phyloP scores from a whole-genome alignment of 805 yeast species.

The Starmerella bombi region DNA sequence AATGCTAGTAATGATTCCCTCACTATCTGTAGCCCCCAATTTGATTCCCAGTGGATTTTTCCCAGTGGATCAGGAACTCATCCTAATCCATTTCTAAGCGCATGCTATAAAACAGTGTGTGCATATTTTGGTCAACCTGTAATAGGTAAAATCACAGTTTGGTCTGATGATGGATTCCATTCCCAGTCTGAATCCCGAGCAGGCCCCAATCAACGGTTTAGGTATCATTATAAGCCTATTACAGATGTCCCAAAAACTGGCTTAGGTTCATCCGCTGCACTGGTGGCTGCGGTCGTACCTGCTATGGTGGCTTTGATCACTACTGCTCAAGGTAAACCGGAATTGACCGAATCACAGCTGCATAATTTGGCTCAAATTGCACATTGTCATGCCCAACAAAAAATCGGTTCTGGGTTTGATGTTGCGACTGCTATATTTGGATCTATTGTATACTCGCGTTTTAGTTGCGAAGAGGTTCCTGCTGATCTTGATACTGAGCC shows the following conservation, averaged over 20 bases:
- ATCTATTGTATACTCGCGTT: slow-evolving; percentile 68
- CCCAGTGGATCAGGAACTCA: slow-evolving; percentile 11
- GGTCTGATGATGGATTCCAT: slow-evolving; percentile 81
- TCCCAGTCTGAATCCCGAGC: slow-evolving; percentile 43
- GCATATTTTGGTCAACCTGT: slow-evolving; percentile 36
- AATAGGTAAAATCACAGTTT: slow-evolving; percentile 41
- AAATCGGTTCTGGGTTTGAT: slow-evolving; percentile 94
- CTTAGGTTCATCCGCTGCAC: slow-evolving; percentile 88
- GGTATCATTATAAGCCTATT: slow-evolving; percentile 46
- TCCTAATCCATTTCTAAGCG: slow-evolving; percentile 61
- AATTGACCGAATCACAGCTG: slow-evolving; percentile 28
- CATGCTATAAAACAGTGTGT: slow-evolving; percentile 44
- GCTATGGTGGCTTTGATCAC: slow-evolving; percentile 40
- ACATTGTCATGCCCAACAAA: slow-evolving; percentile 88
- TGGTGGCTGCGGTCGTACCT: slow-evolving; percentile 67
- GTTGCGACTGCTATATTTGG: slow-evolving; percentile 94
- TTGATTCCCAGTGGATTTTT: slow-evolving; percentile 19
- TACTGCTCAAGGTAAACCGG: neutral
- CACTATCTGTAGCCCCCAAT: slow-evolving; percentile 20
- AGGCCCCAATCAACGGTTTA: slow-evolving; percentile 15
- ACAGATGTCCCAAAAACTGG: slow-evolving; percentile 83
- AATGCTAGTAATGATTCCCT: slow-evolving; percentile 26
- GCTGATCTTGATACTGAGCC: slow-evolving; percentile 20
- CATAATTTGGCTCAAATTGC: slow-evolving; percentile 82
- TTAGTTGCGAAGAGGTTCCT: slow-evolving; percentile 40